phyloP scores from a whole-genome alignment of 23 red algal genomes.

The Gracilaria caudata region DNA sequence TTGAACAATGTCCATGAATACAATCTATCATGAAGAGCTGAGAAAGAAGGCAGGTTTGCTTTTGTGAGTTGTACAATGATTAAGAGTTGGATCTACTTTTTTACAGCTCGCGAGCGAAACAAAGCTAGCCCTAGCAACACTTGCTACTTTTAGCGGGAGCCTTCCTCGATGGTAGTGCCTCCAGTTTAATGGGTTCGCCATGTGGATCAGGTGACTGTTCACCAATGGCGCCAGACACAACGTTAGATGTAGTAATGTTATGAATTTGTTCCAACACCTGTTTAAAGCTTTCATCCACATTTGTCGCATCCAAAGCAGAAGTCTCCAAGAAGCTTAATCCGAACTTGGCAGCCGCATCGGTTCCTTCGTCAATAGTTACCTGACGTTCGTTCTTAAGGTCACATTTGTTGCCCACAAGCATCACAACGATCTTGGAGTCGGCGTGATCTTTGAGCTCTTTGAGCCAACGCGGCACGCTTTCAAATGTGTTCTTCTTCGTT shows the following conservation, averaged over 20 bases:
- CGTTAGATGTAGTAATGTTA: slow-evolving; percentile 30
- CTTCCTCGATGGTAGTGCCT: slow-evolving; percentile 25
- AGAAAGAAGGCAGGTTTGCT: not conserved
- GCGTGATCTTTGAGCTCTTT: slow-evolving; percentile 92
- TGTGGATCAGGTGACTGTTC: slow-evolving; percentile 19
- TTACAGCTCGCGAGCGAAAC: slow-evolving; percentile 17
- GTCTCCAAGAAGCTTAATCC: slow-evolving; percentile 88
- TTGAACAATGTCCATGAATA: too few relatives aligned
- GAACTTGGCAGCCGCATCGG: slow-evolving; percentile 50
- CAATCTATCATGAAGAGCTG: too few relatives aligned
- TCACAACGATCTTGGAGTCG: slow-evolving; percentile 92
- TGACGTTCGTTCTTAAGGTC: slow-evolving; percentile 83
- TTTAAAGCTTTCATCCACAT: slow-evolving; percentile 91
- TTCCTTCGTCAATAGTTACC: slow-evolving; percentile 79
- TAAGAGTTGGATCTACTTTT: slow-evolving; percentile 2
- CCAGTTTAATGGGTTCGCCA: slow-evolving; percentile 26
- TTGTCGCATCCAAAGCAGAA: slow-evolving; percentile 84
- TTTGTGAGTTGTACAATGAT: not conserved
- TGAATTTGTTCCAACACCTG: slow-evolving; percentile 90
- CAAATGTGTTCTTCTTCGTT: slow-evolving; percentile 86
- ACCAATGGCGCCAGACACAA: slow-evolving; percentile 13
- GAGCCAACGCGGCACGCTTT: slow-evolving; percentile 84
- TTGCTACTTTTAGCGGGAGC: not conserved
- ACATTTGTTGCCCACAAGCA: slow-evolving; percentile 95
- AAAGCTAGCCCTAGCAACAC: slow-evolving; percentile 10